Conservation (phyloP, 2,329 filamentous ascomycete genomes). For the Colletotrichum sp. region DNA sequence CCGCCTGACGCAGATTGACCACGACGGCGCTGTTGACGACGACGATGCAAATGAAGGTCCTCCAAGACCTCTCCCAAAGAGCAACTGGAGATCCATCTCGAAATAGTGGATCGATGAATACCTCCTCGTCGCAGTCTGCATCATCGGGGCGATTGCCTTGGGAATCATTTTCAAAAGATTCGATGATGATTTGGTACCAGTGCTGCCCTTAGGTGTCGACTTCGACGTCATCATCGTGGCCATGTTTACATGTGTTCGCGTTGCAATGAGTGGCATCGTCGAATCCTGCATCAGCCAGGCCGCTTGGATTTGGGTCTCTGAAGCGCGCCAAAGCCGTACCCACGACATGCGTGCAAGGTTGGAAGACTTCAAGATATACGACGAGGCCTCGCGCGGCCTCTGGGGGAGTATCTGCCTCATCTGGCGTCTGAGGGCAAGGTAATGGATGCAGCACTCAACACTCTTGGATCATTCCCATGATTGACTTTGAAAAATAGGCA, state of each 20-base stretch:
- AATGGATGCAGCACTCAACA: not conserved
- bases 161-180: constrained; percentile 32
- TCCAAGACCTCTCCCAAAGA: not conserved
- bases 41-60: not conserved
- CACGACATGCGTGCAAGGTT: constrained; percentile 34
- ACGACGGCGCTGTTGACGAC: constrained; percentile 12
- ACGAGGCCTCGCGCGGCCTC: constrained; percentile 41
- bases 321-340: constrained; percentile 34
- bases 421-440: constrained; percentile 40
- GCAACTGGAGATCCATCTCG: constrained; percentile 28
- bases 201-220: constrained; percentile 30
- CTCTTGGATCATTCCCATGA: not conserved
- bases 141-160: constrained; percentile 30
- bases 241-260: constrained; percentile 40
- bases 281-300: constrained; percentile 41
- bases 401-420: constrained; percentile 38
- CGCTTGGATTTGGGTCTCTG: constrained; percentile 45
- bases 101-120: constrained; percentile 43
- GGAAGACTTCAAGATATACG: constrained; percentile 43
- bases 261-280: constrained; percentile 39
- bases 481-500: constrained; percentile 28
- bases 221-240: constrained; percentile 40
- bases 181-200: constrained; percentile 34
- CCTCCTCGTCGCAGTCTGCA: constrained; percentile 33
- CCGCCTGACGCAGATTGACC: not conserved